A percentile compares a stretch with the other conserved stretches of the same genome.
phyloP scores from a whole-genome alignment of 1,139 yeast species.

The Saccharomyces hybrid region DNA sequence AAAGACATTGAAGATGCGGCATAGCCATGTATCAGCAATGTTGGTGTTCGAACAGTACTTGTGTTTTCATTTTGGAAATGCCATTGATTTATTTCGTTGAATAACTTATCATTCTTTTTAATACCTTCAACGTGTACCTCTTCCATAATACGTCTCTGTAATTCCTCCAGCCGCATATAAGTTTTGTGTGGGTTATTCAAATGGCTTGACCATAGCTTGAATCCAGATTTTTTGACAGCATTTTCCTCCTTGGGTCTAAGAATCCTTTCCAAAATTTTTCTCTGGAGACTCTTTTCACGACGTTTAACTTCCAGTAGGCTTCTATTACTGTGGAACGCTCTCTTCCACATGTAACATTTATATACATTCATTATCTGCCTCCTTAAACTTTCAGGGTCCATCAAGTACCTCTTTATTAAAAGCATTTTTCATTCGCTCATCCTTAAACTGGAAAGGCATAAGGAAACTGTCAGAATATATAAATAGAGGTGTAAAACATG shows the following conservation, averaged over 20 bases:
- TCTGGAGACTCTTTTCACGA: conserved; percentile 1
- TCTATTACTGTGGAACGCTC: neutral
- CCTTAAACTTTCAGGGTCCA: neutral
- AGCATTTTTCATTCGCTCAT: neutral
- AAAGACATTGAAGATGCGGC: conserved; percentile 85
- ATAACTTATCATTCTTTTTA: conserved; percentile 11
- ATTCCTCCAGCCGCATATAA: conserved; percentile 6
- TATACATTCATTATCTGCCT: neutral
- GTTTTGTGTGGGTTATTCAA: conserved; percentile 1
- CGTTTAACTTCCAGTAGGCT: neutral
- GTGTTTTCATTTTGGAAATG: conserved; percentile 16
- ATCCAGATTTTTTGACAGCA: conserved; percentile 8
- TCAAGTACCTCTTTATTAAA: neutral
- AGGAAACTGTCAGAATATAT: neutral
- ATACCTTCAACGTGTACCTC: conserved; percentile 11
- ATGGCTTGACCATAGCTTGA: conserved; percentile 10
- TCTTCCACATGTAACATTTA: neutral
- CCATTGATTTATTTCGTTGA: conserved; percentile 20
- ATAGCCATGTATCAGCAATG: conserved; percentile 78
- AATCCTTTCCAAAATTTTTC: conserved; percentile 2
- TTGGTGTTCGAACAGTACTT: conserved; percentile 22
- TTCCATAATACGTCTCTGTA: conserved; percentile 16
- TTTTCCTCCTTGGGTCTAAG: conserved; percentile 2
- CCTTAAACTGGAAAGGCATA: neutral
- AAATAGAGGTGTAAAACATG: neutral